Conservation (phyloP, 2,329 filamentous ascomycete genomes). For the Penicillium hordei region DNA sequence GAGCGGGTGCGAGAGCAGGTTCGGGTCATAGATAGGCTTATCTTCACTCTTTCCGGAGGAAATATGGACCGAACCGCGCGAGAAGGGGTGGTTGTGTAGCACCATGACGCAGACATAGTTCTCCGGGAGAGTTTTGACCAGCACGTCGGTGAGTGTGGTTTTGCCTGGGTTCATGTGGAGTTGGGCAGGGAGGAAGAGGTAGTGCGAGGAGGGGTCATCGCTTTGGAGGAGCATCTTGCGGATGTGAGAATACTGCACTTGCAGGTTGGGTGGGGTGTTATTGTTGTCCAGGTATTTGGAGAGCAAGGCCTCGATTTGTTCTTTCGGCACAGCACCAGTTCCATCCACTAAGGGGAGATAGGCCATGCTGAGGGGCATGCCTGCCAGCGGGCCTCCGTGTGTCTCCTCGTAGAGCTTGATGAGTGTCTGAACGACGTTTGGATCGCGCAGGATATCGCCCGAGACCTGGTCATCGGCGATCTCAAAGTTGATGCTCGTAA, state of each 20-base stretch:
- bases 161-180: slow-evolving; percentile 17
- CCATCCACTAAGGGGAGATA: slow-evolving; percentile 29
- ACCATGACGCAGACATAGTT: slow-evolving; percentile 25
- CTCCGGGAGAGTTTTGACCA: slow-evolving; percentile 15
- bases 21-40: slow-evolving; percentile 47
- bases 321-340: slow-evolving; percentile 13
- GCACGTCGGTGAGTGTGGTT: slow-evolving; percentile 14
- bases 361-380: slow-evolving; percentile 25
- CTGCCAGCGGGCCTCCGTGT: slow-evolving; percentile 24
- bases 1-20: slow-evolving; percentile 45
- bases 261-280: background rate
- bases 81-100: slow-evolving; percentile 36
- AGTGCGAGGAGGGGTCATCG: slow-evolving; percentile 13
- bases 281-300: slow-evolving; percentile 5
- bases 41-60: slow-evolving; percentile 32
- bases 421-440: slow-evolving; percentile 18
- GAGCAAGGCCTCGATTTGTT: slow-evolving; percentile 11
- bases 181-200: slow-evolving; percentile 17
- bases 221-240: slow-evolving; percentile 14
- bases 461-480: slow-evolving; percentile 25
- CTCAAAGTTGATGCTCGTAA: slow-evolving; percentile 32
- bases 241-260: slow-evolving; percentile 16
- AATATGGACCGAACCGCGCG: slow-evolving; percentile 33
- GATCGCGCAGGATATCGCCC: slow-evolving; percentile 27
- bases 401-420: slow-evolving; percentile 26